These are phyloP conservation scores for Amaranthus palmeri DNA, from an alignment of 148 eudicot species.

Conservation along the genomic window DNA sequence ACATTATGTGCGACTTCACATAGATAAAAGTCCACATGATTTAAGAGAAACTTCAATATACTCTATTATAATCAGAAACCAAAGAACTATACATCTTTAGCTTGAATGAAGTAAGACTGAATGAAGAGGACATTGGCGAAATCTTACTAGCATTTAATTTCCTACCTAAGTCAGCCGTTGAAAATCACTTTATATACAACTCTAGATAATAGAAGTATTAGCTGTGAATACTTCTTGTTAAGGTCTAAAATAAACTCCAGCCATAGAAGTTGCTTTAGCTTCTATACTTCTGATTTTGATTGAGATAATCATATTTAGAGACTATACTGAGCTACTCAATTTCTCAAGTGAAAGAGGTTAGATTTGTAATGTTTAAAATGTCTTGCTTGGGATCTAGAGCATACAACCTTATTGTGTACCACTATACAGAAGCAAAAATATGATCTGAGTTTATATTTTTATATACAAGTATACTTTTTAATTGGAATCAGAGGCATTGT, in stretches of 20 bases:
- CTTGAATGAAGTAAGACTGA: too few relatives aligned
- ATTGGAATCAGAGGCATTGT: neutral
- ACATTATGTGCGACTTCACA: too few relatives aligned
- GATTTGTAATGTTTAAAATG: neutral
- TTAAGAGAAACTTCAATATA: too few relatives aligned
- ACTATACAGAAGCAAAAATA: conserved; percentile 3
- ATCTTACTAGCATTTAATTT: neutral
- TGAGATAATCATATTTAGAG: neutral
- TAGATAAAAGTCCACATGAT: too few relatives aligned
- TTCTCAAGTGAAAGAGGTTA: neutral
- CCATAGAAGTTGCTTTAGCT: neutral
- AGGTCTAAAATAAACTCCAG: neutral
- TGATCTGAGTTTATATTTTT: neutral
- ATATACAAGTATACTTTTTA: neutral
- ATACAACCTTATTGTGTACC: neutral
- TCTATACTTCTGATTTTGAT: neutral
- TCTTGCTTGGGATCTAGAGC: neutral
- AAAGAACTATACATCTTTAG: too few relatives aligned
- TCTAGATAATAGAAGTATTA: neutral
- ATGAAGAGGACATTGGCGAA: neutral
- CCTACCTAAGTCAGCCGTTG: neutral
- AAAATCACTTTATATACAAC: neutral
- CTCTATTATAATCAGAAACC: too few relatives aligned
- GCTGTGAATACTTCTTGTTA: too few relatives aligned
- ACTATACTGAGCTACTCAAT: neutral